Percentiles rank a stretch among this genome's conserved stretches.
Evolutionary conservation across 805 yeast genomes (phyloP).

Genomic region (Saturnispora ahearnii): DNA sequence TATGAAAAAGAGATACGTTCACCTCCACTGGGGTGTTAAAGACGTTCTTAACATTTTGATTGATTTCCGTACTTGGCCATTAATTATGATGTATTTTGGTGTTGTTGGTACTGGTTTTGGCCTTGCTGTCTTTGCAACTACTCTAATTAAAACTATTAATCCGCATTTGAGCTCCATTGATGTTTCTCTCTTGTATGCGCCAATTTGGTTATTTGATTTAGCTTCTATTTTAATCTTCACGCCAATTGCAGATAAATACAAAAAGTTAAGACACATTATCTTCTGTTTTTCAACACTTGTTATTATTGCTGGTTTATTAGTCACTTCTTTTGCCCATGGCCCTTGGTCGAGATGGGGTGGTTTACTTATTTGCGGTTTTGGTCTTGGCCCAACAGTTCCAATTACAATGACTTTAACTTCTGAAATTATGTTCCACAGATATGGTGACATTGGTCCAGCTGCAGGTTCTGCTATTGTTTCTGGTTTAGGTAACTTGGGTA

Average conservation of each 20-base stretch:
- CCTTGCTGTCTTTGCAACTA: conserved; percentile 74
- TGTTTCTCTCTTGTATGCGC: conserved; percentile 72
- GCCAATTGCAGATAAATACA: conserved; percentile 69
- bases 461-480: conserved; percentile 75
- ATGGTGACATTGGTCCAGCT: conserved; percentile 82
- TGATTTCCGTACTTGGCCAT: conserved; percentile 70
- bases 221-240: conserved; percentile 67
- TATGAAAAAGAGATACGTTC: conserved; percentile 43
- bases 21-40: conserved; percentile 45
- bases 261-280: conserved; percentile 47
- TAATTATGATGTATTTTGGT: conserved; percentile 82
- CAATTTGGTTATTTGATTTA: conserved; percentile 82
- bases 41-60: conserved; percentile 47
- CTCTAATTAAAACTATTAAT: conserved; percentile 58
- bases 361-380: conserved; percentile 71
- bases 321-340: conserved; percentile 65
- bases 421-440: conserved; percentile 57
- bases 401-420: conserved; percentile 78
- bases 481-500: conserved; percentile 81
- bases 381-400: conserved; percentile 87
- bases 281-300: conserved; percentile 55
- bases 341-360: conserved; percentile 79
- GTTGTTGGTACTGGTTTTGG: conserved; percentile 91
- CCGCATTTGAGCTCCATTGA: conserved; percentile 56
- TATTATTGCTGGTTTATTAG: conserved; percentile 66